Percentiles rank a stretch among this genome's conserved stretches.
These are phyloP conservation scores for Angomonas ambiguus DNA, from an alignment of 208 protist species.

Conservation along the genomic window DNA sequence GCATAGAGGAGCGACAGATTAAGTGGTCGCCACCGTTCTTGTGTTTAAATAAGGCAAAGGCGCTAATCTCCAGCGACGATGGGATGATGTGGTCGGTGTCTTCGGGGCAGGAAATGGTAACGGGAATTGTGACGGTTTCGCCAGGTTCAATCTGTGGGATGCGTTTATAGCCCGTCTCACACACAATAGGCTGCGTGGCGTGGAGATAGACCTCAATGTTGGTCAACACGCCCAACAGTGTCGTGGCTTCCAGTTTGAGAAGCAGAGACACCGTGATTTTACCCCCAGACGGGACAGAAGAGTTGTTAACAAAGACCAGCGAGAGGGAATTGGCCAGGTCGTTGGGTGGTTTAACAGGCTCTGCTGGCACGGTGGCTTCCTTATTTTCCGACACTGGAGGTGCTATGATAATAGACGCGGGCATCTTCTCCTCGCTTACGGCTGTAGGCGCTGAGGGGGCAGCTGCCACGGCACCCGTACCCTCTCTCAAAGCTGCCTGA, in stretches of 20 bases:
- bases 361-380: neutral
- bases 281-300: neutral
- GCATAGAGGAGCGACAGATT: constrained; percentile 16
- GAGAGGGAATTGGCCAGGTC: neutral
- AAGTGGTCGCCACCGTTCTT: constrained; percentile 29
- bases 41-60: constrained; percentile 43
- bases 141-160: constrained; percentile 26
- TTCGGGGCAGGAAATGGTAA: constrained; percentile 28
- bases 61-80: constrained; percentile 57
- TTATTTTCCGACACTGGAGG: neutral
- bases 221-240: neutral
- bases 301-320: neutral
- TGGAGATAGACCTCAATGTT: constrained; percentile 46
- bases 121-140: constrained; percentile 27
- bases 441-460: neutral
- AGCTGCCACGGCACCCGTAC: neutral
- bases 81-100: constrained; percentile 63
- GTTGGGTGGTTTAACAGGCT: neutral
- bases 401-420: too few species aligned
- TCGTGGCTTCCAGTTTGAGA: constrained; percentile 4
- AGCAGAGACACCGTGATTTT: constrained; percentile 24
- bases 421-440: too few species aligned
- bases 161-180: constrained; percentile 18
- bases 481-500: constrained; percentile 58
- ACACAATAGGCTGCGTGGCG: constrained; percentile 38